Evolutionary conservation across 2,329 filamentous ascomycete genomes (phyloP).

Genomic region (Cordyceps tenuipes): DNA sequence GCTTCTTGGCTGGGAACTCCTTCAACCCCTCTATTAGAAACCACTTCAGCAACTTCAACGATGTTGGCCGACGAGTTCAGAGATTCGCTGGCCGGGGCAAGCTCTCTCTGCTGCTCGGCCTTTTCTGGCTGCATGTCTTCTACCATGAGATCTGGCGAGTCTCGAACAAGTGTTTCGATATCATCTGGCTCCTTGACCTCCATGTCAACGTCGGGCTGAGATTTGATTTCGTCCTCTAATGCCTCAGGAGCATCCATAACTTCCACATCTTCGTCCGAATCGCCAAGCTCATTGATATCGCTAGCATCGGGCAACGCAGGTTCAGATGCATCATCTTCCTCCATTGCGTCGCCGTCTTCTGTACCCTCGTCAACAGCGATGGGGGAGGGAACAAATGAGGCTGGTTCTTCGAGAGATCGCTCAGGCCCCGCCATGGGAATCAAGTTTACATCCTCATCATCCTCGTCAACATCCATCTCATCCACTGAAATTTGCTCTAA

Average conservation of each 20-base stretch:
- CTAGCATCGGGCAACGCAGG: not conserved
- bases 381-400: not conserved
- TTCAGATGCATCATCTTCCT: not conserved
- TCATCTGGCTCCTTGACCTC: slow-evolving; percentile 2
- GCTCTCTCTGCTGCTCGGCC: not conserved
- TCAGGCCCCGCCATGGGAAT: not conserved
- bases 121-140: not conserved
- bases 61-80: not conserved
- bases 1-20: not conserved
- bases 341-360: not conserved
- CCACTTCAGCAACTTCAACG: not conserved
- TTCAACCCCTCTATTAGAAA: not conserved
- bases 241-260: not conserved
- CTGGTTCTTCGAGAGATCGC: not conserved
- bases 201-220: slow-evolving; percentile 8
- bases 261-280: not conserved
- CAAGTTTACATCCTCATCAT: not conserved
- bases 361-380: not conserved
- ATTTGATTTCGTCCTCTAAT: not conserved
- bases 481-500: not conserved
- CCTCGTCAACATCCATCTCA: slow-evolving; percentile 6
- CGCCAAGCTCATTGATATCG: not conserved
- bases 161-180: not conserved
- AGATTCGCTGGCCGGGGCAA: not conserved
- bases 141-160: not conserved